Conservation (phyloP, 345 rosid genomes). For the Eucalyptus sp. region DNA sequence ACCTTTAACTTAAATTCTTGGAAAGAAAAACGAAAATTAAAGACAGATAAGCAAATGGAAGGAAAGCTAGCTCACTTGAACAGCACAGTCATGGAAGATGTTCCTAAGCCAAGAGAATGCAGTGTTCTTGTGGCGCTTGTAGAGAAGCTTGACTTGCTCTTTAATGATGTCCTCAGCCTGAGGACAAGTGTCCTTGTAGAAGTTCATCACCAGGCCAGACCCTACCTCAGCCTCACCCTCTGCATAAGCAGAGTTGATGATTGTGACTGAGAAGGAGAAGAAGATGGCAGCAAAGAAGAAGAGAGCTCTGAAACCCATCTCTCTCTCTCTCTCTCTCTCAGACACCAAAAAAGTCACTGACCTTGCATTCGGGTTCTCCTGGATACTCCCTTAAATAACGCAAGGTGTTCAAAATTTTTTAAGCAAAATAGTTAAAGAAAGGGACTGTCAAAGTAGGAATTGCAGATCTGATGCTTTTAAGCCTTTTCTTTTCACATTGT, state of each 20-base stretch:
- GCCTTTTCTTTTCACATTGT: background rate
- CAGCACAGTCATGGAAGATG: constrained; percentile 98
- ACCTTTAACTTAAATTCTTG: background rate
- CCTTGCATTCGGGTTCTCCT: background rate
- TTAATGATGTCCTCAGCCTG: constrained; percentile 89
- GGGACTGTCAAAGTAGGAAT: background rate
- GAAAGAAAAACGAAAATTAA: background rate
- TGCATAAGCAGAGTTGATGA: background rate
- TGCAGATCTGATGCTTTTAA: constrained; percentile 2
- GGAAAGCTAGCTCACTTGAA: constrained; percentile 1
- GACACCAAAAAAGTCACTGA: background rate
- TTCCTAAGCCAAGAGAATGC: constrained; percentile 99
- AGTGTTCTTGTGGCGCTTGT: constrained; percentile 99
- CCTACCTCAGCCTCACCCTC: constrained; percentile 1
- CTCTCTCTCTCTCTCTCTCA: background rate
- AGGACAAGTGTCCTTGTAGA: constrained; percentile 86
- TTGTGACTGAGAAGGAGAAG: constrained; percentile 27
- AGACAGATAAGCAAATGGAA: background rate
- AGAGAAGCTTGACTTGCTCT: constrained; percentile 89
- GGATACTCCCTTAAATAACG: background rate
- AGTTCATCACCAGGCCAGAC: constrained; percentile 69
- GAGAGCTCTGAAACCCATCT: constrained; percentile 39
- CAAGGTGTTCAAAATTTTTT: background rate
- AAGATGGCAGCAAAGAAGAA: constrained; percentile 17
- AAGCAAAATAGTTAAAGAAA: background rate